These are phyloP conservation scores for Pseudovirgaria hyperparasitica DNA, from an alignment of 2,329 filamentous ascomycete species.

Conservation along the genomic window DNA sequence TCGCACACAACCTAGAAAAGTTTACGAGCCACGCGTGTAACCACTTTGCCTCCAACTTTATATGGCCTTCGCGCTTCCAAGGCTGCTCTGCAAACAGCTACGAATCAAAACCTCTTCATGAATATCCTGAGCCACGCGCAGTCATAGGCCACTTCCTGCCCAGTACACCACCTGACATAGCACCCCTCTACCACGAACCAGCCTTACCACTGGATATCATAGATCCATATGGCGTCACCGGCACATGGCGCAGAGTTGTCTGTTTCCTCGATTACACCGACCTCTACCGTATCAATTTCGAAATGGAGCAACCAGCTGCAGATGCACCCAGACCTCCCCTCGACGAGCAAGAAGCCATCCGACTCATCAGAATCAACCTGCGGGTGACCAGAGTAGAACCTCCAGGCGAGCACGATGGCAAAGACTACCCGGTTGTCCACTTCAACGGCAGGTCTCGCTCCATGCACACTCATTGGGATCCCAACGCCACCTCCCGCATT, in stretches of 20 bases:
- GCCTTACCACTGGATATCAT: slow-evolving; percentile 36
- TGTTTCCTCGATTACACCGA: slow-evolving; percentile 53
- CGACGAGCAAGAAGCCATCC: slow-evolving; percentile 51
- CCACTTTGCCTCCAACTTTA: not conserved
- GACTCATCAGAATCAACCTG: slow-evolving; percentile 58
- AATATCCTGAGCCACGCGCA: not conserved
- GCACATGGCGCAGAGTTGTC: slow-evolving; percentile 54
- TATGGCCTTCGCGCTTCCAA: not conserved
- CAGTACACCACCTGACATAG: too few species aligned
- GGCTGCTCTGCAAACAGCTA: not conserved
- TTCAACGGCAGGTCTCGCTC: slow-evolving; percentile 52
- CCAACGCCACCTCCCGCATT: slow-evolving; percentile 54
- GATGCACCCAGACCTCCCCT: slow-evolving; percentile 38
- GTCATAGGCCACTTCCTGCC: too few species aligned
- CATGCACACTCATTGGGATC: slow-evolving; percentile 52
- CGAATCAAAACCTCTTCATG: not conserved
- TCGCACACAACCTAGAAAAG: slow-evolving; percentile 57
- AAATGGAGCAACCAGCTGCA: slow-evolving; percentile 26
- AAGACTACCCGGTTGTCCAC: slow-evolving; percentile 50
- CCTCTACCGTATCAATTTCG: slow-evolving; percentile 61
- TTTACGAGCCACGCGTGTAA: not conserved
- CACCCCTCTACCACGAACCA: slow-evolving; percentile 16
- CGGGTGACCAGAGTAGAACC: slow-evolving; percentile 46
- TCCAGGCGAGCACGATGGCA: slow-evolving; percentile 45
- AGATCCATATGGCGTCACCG: slow-evolving; percentile 60